Conservation (phyloP, 352 stramenopile species). For the Pythium vanterpoolii region DNA sequence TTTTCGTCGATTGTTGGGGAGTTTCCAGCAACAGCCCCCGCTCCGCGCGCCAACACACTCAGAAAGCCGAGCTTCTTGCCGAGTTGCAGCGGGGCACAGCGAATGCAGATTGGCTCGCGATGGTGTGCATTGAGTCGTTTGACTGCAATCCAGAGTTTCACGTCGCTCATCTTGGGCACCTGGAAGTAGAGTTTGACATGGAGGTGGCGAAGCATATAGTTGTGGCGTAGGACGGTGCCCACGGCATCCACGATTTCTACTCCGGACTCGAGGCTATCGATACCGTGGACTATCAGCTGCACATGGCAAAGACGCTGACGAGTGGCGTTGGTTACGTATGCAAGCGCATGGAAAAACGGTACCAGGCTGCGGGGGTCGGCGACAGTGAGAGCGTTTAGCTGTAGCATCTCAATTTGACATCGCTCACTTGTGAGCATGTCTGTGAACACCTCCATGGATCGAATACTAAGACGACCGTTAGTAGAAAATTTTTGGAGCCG, state of each 20-base stretch:
- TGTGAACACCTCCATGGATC: not conserved
- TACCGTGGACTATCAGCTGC: not conserved
- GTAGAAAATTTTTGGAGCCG: not conserved
- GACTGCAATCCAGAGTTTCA: not conserved
- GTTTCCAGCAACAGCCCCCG: not conserved
- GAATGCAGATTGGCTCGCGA: not conserved
- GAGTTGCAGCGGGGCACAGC: not conserved
- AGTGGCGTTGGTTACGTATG: not conserved
- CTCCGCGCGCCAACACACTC: not conserved
- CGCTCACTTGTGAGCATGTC: not conserved
- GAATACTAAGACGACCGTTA: not conserved
- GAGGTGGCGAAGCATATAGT: not conserved
- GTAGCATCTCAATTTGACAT: not conserved
- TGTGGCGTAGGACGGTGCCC: not conserved
- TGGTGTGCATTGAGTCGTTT: not conserved
- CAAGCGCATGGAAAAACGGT: not conserved
- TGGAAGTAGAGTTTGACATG: not conserved
- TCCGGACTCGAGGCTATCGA: not conserved
- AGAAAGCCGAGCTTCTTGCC: slow-evolving; percentile 1
- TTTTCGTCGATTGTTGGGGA: not conserved
- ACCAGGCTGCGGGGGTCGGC: not conserved
- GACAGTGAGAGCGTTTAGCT: not conserved
- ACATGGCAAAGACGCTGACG: not conserved
- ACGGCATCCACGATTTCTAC: not conserved
- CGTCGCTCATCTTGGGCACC: not conserved